Evolutionary conservation across 1,139 yeast species (phyloP), one percentile per base, ranked within the genome.

Genomic region (Yamadazyma aaseri): DNA sequence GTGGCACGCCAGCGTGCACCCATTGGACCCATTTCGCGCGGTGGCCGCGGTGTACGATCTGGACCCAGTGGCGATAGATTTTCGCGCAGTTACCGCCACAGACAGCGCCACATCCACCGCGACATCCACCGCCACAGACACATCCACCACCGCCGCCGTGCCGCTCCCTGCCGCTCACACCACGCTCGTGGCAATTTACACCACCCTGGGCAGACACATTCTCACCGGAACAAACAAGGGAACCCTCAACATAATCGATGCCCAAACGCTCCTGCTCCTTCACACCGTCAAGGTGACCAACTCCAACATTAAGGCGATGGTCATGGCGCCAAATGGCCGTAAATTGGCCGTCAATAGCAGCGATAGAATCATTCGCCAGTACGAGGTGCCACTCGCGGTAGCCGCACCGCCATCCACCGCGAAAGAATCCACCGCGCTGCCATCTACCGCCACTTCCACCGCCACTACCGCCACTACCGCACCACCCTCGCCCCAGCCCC

Each of bases 171-270:
- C 64, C 48, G n/a, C n/a, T 10, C 56, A 58, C 49, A 31, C 61
- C 60, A 43, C 65, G 2, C 48, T 60, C 28, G 65, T 57, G 9
- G 44, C 55, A 38, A 65, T 58, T 30, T 73, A 63, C 56, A 65
- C 60, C 20, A 42, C 49, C 17, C 66, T 63, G 40, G 86, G 79
- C 3, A 60, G 56, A 27, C 78, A 73, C 43, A 64, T 86, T 3
- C 62, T 86, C 29, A 63, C 82, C 0, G 97, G 97, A 0, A 86
- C 96, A 2, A 81, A 81, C 38, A 81, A 83, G 53, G 97, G 97
- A 0, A 74, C 79, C 72, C 50, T 90, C 17, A 80, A 81, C 42
- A 68, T 87, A 15, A 61, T 76, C 32, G 55, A 51, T 9, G 49
- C 59, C 1, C 28, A 36, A 1, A 46, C 55, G 10, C 42, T 61